Evolutionary conservation across 2,329 filamentous ascomycete genomes (phyloP).

Genomic region (Epichloe gansuensis): DNA sequence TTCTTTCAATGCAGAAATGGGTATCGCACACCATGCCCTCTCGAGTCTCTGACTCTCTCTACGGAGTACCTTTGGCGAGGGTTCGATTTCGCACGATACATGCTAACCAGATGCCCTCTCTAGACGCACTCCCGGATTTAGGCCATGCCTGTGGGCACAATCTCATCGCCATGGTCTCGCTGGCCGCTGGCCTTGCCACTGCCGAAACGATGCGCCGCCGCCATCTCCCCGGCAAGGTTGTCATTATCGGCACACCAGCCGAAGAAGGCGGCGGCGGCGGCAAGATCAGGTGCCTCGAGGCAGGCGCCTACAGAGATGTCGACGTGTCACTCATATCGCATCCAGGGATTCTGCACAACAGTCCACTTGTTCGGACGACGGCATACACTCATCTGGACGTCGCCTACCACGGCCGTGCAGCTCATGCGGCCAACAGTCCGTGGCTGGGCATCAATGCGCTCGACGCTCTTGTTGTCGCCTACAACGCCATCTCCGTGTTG

Average conservation of each 20-base stretch:
- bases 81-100: background rate
- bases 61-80: no score
- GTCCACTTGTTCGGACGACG: constrained; percentile 37
- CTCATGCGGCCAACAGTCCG: constrained; percentile 42
- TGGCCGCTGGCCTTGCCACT: constrained; percentile 34
- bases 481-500: constrained; percentile 35
- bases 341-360: constrained; percentile 25
- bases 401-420: constrained; percentile 40
- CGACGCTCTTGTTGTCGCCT: constrained; percentile 39
- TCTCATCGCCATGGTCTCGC: constrained; percentile 26
- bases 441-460: constrained; percentile 48
- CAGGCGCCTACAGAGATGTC: constrained; percentile 23
- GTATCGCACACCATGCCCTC: constrained; percentile 3
- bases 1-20: constrained; percentile 29
- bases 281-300: constrained; percentile 31
- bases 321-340: constrained; percentile 14
- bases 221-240: constrained; percentile 30
- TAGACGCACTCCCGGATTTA: constrained; percentile 29
- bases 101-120: background rate
- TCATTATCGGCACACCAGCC: constrained; percentile 37
- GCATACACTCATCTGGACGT: constrained; percentile 37
- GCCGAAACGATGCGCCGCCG: constrained; percentile 30
- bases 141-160: constrained; percentile 45
- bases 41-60: no score
- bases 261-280: constrained; percentile 33